Percentiles rank a stretch among this genome's conserved stretches.
Evolutionary conservation across 495 filamentous ascomycete genomes (phyloP).

Genomic region (Wilcoxina mikolae): DNA sequence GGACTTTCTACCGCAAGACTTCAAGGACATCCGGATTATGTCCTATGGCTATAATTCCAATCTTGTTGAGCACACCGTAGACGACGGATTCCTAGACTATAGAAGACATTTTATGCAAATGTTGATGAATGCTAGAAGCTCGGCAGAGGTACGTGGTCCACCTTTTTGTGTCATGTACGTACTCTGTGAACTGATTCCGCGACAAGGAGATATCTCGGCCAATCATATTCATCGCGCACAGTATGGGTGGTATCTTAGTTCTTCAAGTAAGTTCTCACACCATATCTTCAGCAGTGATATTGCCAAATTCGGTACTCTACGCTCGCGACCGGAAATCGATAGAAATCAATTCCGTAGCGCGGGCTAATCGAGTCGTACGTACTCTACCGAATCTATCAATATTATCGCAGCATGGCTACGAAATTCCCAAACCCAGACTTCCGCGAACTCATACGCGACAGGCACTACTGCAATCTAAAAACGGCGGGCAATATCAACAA

Average conservation of each 20-base stretch:
- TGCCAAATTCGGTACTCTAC: too few relatives aligned
- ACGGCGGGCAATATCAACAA: slow-evolving; percentile 1
- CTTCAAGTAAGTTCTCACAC: slow-evolving; percentile 18
- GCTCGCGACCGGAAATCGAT: too few relatives aligned
- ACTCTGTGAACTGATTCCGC: neutral
- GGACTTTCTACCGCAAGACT: slow-evolving; percentile 27
- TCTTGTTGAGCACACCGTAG: slow-evolving; percentile 13
- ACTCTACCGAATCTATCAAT: too few relatives aligned
- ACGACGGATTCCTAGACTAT: slow-evolving; percentile 22
- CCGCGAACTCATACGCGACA: too few relatives aligned
- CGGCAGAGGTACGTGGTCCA: slow-evolving; percentile 10
- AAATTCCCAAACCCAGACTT: too few relatives aligned
- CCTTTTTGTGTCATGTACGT: neutral
- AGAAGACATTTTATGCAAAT: slow-evolving; percentile 21
- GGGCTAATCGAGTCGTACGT: too few relatives aligned
- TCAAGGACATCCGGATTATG: slow-evolving; percentile 20
- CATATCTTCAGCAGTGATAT: neutral
- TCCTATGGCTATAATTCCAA: slow-evolving; percentile 30
- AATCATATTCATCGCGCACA: slow-evolving; percentile 29
- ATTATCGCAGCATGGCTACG: too few relatives aligned
- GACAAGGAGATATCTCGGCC: slow-evolving; percentile 23
- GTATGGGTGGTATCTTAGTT: slow-evolving; percentile 29
- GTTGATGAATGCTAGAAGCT: slow-evolving; percentile 18
- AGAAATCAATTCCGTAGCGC: too few relatives aligned
- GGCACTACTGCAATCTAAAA: slow-evolving; percentile 4